Evolutionary conservation across 306 rosid genomes (phyloP), one percentile per base, ranked within the genome.

Genomic region (Castanospermum australe): DNA sequence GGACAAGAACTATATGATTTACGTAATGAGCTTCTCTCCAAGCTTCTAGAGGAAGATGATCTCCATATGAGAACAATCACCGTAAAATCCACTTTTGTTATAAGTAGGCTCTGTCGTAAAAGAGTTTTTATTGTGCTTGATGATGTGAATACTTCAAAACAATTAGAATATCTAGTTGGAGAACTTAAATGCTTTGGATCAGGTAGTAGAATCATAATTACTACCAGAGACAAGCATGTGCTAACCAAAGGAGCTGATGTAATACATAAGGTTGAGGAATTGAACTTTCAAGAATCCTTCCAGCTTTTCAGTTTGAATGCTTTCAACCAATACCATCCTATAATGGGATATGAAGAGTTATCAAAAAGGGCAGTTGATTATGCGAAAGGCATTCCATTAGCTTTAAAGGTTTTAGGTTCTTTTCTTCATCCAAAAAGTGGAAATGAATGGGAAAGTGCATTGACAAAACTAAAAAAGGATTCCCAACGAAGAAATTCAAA

Each of bases 301-400:
- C 6, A 39, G 39, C 73, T 67, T 39, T 54, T 77, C 17, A 14
- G 17, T 17, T 11, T 15, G 17, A 57, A 66, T 12, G 76, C 80
- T 4, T 78, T 83, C 22, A 25, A 30, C 12, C 32, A 17, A 8
- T 0, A 28, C 6, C 18, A n/a, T 0, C 76, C 80, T 3, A 1
- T 4, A 1, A 6, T 4, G 1, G 77, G 36, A 11, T 78, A 28
- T 38, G 35, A 73, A 39, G 17, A 71, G 4, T 7, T 76, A 10
- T 48, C 42, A 0, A 7, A 51, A 6, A 25, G 57, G 13, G 71
- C 18, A 0, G 14, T 79, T 4, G 2, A 0, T 24, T 78, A 79
- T 79, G 33, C 77, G n/a, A 10, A 36, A 6, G 80, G 83, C 2
- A 11, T 17, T 21, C 83, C 86, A 0, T 45, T 78, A 6, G 80